A percentile compares a stretch with the other conserved stretches of the same genome.
Conservation (phyloP, 345 rosid genomes). For the Ceriops tagal region DNA sequence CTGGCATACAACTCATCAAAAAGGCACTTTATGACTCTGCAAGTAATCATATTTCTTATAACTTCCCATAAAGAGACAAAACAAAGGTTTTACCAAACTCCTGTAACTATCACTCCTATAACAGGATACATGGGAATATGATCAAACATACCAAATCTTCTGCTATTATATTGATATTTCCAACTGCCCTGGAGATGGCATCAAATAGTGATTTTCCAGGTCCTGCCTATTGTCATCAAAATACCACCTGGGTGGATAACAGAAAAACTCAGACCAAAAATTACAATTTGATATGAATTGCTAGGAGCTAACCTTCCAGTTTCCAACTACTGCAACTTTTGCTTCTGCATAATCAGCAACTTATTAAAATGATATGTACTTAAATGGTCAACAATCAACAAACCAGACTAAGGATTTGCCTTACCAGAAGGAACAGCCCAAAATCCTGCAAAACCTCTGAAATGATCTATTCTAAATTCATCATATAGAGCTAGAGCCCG, state of each 20-base stretch:
- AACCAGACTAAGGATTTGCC: slow-evolving; percentile 20
- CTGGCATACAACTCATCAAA: no score
- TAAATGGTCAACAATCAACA: slow-evolving; percentile 8
- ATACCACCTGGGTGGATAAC: slow-evolving; percentile 25
- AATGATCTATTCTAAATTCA: slow-evolving; percentile 93
- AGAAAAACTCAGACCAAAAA: slow-evolving; percentile 14
- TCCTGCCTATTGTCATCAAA: slow-evolving; percentile 75
- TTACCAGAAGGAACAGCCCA: slow-evolving; percentile 95
- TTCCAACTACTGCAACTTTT: slow-evolving; percentile 71
- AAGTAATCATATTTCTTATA: background rate
- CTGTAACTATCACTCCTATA: no score
- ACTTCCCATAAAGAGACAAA: background rate
- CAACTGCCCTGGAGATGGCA: slow-evolving; percentile 63
- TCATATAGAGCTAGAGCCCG: slow-evolving; percentile 76
- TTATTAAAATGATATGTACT: slow-evolving; percentile 13
- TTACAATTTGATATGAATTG: slow-evolving; percentile 13
- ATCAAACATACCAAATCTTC: slow-evolving; percentile 82
- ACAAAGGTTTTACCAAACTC: slow-evolving; percentile 8
- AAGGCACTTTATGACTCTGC: no score
- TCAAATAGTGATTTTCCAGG: slow-evolving; percentile 88
- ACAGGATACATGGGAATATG: background rate
- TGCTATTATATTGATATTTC: slow-evolving; percentile 72
- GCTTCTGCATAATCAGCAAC: slow-evolving; percentile 55
- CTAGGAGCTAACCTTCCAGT: slow-evolving; percentile 67
- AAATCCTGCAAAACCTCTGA: slow-evolving; percentile 95